Evolutionary conservation across 176 grass and related monocot genomes (phyloP).

Genomic region (sorghum (Sorghum bicolor)): Sorghum_bicolor_NCBIv3 NC_012873.2:62499501-62500000

Average conservation of each 20-base stretch:
- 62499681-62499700: not conserved
- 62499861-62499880: constrained; percentile 4
- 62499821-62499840: constrained; percentile 8
- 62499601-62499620: not conserved
- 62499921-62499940: not conserved
- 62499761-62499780: not conserved
- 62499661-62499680: not conserved
- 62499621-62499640: no score
- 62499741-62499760: not conserved
- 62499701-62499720: not conserved
- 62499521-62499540: no score
- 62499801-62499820: constrained; percentile 11
- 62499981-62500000: not conserved
- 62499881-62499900: not conserved
- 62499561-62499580: not conserved
- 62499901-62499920: not conserved
- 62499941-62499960: not conserved
- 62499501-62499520: no score
- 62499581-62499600: not conserved
- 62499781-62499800: not conserved
- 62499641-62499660: no score
- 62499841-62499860: not conserved
- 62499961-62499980: constrained; percentile 9
- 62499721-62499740: not conserved
- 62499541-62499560: no score